Evolutionary conservation across 306 rosid genomes (phyloP).

Genomic region (Acacia confusa): DNA sequence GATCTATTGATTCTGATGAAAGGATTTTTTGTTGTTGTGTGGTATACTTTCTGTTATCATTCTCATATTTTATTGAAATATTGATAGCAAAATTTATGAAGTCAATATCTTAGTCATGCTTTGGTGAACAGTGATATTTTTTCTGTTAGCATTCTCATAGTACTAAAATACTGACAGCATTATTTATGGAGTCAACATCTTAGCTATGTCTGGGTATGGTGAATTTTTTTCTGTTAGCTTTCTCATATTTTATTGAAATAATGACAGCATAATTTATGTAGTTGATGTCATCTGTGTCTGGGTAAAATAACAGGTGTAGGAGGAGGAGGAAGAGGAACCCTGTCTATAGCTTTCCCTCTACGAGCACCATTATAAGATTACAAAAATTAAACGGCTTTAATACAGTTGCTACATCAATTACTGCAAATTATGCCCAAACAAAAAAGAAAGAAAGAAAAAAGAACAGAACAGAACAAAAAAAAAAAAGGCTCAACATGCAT

Average conservation of each 20-base stretch:
- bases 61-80: conserved; percentile 22
- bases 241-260: conserved; percentile 19
- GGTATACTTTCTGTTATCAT: conserved; percentile 11
- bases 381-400: conserved; percentile 22
- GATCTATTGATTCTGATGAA: conserved; percentile 13
- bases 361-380: conserved; percentile 42
- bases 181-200: neutral
- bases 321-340: conserved; percentile 93
- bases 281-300: neutral
- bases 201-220: conserved; percentile 18
- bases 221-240: neutral
- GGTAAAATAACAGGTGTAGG: conserved; percentile 11
- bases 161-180: conserved; percentile 18
- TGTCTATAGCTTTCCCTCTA: conserved; percentile 66
- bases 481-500: conserved; percentile 24
- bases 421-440: conserved; percentile 6
- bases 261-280: neutral
- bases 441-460: neutral
- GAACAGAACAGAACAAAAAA: neutral
- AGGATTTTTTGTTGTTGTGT: neutral
- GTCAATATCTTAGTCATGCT: neutral
- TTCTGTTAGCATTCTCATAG: conserved; percentile 21
- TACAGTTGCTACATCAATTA: conserved; percentile 17
- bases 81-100: neutral
- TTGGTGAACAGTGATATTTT: neutral